Percentiles rank a stretch among this genome's conserved stretches.
These are phyloP conservation scores for Galerina marginata DNA, from an alignment of 768 basidiomycete species.

Conservation along the genomic window DNA sequence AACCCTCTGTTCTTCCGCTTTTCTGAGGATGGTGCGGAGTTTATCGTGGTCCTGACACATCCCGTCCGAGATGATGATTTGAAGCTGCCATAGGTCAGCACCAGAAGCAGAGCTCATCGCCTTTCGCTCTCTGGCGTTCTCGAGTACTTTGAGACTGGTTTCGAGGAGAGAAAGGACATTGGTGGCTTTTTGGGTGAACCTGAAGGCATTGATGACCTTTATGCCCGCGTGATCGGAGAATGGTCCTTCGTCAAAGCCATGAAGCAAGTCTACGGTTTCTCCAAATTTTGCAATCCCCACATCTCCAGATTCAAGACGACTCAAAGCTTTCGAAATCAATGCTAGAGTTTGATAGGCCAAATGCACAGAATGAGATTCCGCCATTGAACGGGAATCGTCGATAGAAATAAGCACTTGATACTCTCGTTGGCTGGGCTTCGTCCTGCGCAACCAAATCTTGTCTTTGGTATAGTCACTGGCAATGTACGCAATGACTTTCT, in stretches of 20 bases:
- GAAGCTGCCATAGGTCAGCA: constrained; percentile 93
- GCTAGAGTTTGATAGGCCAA: constrained; percentile 94
- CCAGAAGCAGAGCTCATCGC: constrained; percentile 64
- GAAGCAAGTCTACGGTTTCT: constrained; percentile 83
- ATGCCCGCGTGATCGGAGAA: constrained; percentile 83
- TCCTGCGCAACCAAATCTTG: constrained; percentile 97
- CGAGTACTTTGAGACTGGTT: constrained; percentile 73
- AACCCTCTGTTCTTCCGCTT: constrained; percentile 87
- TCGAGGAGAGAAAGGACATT: constrained; percentile 86
- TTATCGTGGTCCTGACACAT: constrained; percentile 95
- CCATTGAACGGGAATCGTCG: constrained; percentile 97
- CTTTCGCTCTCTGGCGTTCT: constrained; percentile 75
- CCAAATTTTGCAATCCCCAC: constrained; percentile 92
- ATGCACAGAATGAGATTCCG: constrained; percentile 89
- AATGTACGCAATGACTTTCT: constrained; percentile 97
- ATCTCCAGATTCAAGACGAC: constrained; percentile 94
- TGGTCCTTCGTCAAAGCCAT: constrained; percentile 82
- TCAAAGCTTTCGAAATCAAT: constrained; percentile 88
- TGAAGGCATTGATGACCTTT: constrained; percentile 82
- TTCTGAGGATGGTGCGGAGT: constrained; percentile 78
- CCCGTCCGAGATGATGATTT: constrained; percentile 99
- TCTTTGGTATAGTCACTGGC: constrained; percentile 99
- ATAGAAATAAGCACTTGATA: constrained; percentile 95
- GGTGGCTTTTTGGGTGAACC: constrained; percentile 88
- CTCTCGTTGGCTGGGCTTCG: constrained; percentile 90